These are phyloP conservation scores for Daldinia bambusicola DNA, from an alignment of 495 filamentous ascomycete genomes.

Conservation along the genomic window DNA sequence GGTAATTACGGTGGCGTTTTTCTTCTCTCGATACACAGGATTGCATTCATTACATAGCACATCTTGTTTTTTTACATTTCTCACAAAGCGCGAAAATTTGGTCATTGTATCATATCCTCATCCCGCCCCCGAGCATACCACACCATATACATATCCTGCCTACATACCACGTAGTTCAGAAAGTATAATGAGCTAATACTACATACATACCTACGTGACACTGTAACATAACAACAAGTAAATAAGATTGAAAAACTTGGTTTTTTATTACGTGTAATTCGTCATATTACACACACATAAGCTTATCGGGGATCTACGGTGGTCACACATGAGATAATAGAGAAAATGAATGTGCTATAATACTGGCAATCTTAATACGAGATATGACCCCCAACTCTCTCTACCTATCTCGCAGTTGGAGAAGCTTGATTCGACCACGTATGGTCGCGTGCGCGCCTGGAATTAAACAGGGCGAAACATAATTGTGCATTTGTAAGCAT, in stretches of 20 bases:
- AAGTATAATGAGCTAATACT: background rate
- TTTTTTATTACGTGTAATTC: background rate
- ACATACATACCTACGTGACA: background rate
- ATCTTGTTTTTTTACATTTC: too few species aligned
- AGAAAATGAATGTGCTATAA: background rate
- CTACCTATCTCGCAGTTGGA: conserved; percentile 1
- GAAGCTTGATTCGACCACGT: conserved; percentile 4
- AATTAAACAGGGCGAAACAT: conserved; percentile 1
- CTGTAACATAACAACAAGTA: background rate
- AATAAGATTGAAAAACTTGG: background rate
- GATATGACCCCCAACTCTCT: background rate
- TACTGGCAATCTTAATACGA: conserved; percentile 17
- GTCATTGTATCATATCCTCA: conserved; percentile 17
- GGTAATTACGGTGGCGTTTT: conserved; percentile 34
- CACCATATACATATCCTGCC: background rate
- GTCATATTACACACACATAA: background rate
- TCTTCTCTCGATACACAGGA: conserved; percentile 12
- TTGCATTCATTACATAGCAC: conserved; percentile 12
- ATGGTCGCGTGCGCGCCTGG: background rate
- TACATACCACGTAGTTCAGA: background rate
- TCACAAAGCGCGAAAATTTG: conserved; percentile 8
- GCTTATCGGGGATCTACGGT: background rate
- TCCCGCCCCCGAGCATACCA: background rate
- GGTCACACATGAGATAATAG: background rate
- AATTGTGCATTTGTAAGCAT: conserved; percentile 6